Evolutionary conservation across 2,329 filamentous ascomycete species (phyloP).

Genomic region (Fusarium subglutinans): DNA sequence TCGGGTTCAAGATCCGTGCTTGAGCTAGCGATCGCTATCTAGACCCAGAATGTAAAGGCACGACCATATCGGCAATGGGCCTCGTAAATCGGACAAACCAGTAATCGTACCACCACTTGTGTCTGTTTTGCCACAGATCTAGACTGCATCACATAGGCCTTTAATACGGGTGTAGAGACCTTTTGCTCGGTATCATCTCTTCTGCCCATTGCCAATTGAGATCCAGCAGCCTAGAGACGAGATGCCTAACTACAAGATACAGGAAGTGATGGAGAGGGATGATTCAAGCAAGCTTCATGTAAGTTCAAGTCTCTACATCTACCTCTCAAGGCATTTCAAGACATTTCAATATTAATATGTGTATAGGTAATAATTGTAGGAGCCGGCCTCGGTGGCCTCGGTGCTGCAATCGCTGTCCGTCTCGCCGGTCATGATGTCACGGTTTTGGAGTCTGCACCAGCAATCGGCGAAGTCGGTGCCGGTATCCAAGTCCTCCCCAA

Average conservation of each 20-base stretch:
- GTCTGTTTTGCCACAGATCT: not conserved
- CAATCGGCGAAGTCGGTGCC: constrained; percentile 41
- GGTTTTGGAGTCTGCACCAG: constrained; percentile 36
- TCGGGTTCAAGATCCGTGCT: not conserved
- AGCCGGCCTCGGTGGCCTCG: constrained; percentile 41
- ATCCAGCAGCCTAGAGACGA: not conserved
- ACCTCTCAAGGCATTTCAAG: too few species aligned
- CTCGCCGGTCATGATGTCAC: constrained; percentile 41
- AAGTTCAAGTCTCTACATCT: not conserved
- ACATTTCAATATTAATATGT: not conserved
- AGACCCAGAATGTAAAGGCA: not conserved
- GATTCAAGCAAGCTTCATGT: not conserved
- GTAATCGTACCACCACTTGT: not conserved
- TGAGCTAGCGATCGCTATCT: not conserved
- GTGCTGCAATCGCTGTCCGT: constrained; percentile 36
- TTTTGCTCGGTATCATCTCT: not conserved
- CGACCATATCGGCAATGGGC: not conserved
- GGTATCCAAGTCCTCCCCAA: constrained; percentile 43
- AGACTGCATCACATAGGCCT: not conserved
- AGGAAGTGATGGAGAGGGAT: not conserved
- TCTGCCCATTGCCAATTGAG: not conserved
- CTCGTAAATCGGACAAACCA: not conserved
- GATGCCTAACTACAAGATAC: not conserved
- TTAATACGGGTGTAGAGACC: not conserved
- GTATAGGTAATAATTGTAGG: constrained; percentile 35